Evolutionary conservation across 495 filamentous ascomycete species (phyloP).

Genomic region (Neurospora sp.): DNA sequence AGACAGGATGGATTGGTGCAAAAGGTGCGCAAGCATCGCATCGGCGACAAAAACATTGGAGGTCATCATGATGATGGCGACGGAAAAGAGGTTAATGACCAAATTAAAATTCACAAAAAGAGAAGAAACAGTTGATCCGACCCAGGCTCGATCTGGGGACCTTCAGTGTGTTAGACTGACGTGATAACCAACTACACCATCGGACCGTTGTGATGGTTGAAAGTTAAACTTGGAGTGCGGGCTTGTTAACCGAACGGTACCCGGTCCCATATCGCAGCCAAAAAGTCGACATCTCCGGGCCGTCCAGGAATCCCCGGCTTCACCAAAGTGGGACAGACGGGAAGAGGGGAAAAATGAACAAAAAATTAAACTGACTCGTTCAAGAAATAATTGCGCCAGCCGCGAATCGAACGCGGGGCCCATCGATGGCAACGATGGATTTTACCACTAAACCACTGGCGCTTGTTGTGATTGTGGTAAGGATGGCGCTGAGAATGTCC

Average conservation of each 20-base stretch:
- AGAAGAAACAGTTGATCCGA: constrained; percentile 13
- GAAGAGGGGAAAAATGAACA: neutral
- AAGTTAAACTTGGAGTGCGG: neutral
- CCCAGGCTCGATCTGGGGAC: neutral
- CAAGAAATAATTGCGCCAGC: constrained; percentile 25
- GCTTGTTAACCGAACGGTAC: neutral
- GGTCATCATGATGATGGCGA: neutral
- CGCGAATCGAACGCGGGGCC: constrained; percentile 43
- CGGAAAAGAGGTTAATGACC: neutral
- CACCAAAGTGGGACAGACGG: neutral
- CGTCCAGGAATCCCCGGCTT: too few species aligned
- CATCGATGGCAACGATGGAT: constrained; percentile 46
- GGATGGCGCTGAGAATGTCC: neutral
- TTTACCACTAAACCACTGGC: constrained; percentile 44
- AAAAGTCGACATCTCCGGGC: too few species aligned
- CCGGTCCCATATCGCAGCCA: too few species aligned
- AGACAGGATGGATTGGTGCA: neutral
- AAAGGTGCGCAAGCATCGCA: neutral
- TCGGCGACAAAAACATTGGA: neutral
- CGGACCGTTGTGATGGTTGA: neutral
- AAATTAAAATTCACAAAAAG: neutral
- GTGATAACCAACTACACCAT: neutral
- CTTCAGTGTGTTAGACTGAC: neutral
- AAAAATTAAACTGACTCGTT: neutral
- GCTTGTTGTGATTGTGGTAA: neutral